These are phyloP conservation scores for Clavulina sp. DNA, from an alignment of 768 basidiomycete species.

Conservation along the genomic window DNA sequence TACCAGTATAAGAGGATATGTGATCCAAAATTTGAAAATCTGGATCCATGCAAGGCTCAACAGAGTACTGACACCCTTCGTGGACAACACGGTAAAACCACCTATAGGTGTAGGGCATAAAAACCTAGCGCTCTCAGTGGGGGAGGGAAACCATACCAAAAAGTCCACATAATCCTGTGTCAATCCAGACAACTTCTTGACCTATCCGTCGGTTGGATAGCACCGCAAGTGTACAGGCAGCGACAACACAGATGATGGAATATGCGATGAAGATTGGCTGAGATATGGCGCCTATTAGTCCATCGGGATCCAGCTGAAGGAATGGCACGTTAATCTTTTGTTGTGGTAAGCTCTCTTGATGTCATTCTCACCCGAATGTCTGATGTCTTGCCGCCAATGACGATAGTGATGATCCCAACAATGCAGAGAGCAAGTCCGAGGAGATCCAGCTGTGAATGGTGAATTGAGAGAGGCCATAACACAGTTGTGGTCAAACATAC, in stretches of 20 bases:
- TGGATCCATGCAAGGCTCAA: constrained; percentile 61
- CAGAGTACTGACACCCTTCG: constrained; percentile 80
- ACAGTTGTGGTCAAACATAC: constrained; percentile 12
- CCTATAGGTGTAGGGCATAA: constrained; percentile 25
- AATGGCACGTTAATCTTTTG: not conserved
- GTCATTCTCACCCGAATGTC: constrained; percentile 32
- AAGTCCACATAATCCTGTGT: constrained; percentile 74
- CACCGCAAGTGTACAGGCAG: constrained; percentile 36
- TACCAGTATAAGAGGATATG: constrained; percentile 56
- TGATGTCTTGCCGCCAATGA: constrained; percentile 57
- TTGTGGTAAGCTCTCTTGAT: not conserved
- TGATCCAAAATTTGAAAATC: constrained; percentile 65
- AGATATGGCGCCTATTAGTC: constrained; percentile 47
- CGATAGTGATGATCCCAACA: constrained; percentile 84
- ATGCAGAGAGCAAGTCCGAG: constrained; percentile 66
- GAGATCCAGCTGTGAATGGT: constrained; percentile 41
- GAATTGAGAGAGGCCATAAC: constrained; percentile 10
- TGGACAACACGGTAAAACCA: constrained; percentile 88
- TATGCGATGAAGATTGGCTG: constrained; percentile 64
- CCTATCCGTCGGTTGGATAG: constrained; percentile 53
- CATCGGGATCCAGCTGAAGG: constrained; percentile 38
- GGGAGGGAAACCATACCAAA: constrained; percentile 11
- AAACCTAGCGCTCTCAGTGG: not conserved
- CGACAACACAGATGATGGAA: constrained; percentile 39
- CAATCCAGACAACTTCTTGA: constrained; percentile 55